These are phyloP conservation scores for Yamadazyma buinensis DNA, from an alignment of 1,139 yeast species.

Conservation along the genomic window DNA sequence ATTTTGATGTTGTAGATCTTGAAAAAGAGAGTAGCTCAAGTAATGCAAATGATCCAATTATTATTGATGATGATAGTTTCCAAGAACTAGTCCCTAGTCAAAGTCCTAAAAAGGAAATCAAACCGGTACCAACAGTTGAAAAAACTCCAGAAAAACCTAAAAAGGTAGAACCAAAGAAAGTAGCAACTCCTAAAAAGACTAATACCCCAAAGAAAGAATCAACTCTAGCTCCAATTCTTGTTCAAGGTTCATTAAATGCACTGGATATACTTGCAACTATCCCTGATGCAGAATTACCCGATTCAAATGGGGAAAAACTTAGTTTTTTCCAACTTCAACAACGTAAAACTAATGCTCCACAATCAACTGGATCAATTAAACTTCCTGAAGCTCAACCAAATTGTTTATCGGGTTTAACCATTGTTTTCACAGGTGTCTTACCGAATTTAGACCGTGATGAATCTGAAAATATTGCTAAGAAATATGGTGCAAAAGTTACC, in stretches of 20 bases:
- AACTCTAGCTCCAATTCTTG: neutral
- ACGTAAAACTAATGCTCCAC: constrained; percentile 37
- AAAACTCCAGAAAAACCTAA: no score
- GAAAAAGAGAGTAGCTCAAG: constrained; percentile 13
- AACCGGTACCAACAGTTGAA: neutral
- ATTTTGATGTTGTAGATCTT: constrained; percentile 16
- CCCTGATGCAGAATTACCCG: constrained; percentile 70
- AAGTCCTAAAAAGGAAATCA: constrained; percentile 6
- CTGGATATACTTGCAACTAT: constrained; percentile 54
- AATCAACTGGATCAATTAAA: constrained; percentile 25
- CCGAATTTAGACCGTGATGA: constrained; percentile 76
- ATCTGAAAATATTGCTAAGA: constrained; percentile 72
- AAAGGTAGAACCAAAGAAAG: no score
- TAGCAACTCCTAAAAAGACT: neutral
- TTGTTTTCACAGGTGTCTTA: constrained; percentile 89
- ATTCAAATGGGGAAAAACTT: constrained; percentile 47
- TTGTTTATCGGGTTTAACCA: constrained; percentile 81
- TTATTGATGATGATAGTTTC: constrained; percentile 6
- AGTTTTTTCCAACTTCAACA: constrained; percentile 46
- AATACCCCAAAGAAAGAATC: neutral
- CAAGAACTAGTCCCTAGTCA: constrained; percentile 8
- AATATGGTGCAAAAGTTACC: constrained; percentile 93
- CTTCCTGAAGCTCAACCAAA: constrained; percentile 78
- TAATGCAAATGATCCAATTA: constrained; percentile 2
- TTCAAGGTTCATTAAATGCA: constrained; percentile 29